These are phyloP conservation scores for Hypoxylon subgilvum DNA, from an alignment of 495 filamentous ascomycete species.

Conservation along the genomic window DNA sequence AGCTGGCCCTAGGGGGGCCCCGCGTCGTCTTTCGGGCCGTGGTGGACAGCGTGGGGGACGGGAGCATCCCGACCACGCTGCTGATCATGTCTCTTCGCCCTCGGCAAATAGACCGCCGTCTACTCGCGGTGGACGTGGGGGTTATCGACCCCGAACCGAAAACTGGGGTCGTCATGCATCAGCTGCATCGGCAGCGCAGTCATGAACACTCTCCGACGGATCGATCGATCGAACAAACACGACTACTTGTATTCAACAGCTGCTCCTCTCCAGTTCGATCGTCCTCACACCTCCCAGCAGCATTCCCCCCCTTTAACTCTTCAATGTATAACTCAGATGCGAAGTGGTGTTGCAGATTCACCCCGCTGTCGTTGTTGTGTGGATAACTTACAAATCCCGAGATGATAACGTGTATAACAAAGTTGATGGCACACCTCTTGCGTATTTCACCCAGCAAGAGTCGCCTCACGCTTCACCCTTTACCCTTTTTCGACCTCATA, in stretches of 20 bases:
- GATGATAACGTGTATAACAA: conserved; percentile 29
- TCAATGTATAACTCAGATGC: conserved; percentile 16
- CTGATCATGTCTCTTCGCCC: conserved; percentile 31
- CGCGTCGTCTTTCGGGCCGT: conserved; percentile 33
- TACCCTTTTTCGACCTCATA: conserved; percentile 5
- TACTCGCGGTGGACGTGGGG: conserved; percentile 30
- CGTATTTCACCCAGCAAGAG: conserved; percentile 12
- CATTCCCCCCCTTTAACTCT: not conserved
- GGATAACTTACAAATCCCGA: conserved; percentile 13
- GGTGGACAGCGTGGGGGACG: conserved; percentile 39
- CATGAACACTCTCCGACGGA: conserved; percentile 5
- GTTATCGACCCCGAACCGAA: conserved; percentile 35
- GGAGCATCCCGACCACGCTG: conserved; percentile 28
- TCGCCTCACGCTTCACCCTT: too few species aligned
- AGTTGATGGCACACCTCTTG: conserved; percentile 14
- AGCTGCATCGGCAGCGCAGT: conserved; percentile 26
- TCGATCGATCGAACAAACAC: conserved; percentile 4
- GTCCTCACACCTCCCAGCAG: not conserved
- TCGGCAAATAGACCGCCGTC: conserved; percentile 31
- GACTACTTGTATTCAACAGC: conserved; percentile 2
- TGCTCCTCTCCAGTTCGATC: conserved; percentile 5
- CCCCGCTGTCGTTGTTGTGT: conserved; percentile 7
- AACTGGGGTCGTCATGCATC: conserved; percentile 27
- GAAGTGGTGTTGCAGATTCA: conserved; percentile 17
- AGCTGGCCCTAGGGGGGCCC: conserved; percentile 40